Evolutionary conservation across 192 early-diverging fungal genomes (phyloP), one percentile per base, ranked within the genome.

Genomic region (Coemansia sp.): DNA sequence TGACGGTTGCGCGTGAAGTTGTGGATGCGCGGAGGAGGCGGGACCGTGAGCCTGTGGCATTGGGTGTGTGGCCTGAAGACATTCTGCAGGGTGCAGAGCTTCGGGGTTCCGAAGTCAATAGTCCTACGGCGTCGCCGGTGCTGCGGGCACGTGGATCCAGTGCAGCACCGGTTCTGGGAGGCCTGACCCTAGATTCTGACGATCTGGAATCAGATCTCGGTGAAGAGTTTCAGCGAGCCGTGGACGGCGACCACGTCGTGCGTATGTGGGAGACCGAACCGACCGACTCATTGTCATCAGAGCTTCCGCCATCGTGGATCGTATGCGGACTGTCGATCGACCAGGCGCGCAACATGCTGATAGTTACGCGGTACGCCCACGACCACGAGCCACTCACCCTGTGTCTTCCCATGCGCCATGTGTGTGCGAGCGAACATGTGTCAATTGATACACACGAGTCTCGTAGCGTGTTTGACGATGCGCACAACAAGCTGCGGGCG

Each of bases 321-420:
- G 92, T 91, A 0, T 91, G 90, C 39, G 92, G 88, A 0, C 62
- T 98, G 26, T 88, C 91, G 0, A 72, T 94, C 29, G 94, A 98
- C 59, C 53, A 74, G 1, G 67, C 80, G 21, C 72, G 82, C 19
- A 77, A 91, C 47, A 82, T 87, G 4, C 57, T 98, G 54, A 91
- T 91, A 68, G 68, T 96, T 14, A 86, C 87, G 26, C 86, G 91
- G 11, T 74, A 89, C 55, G 68, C 73, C 22, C 74, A 60, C 0
- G 67, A 62, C 21, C 61, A 64, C 2, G 62, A 68, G 3, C 92
- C 93, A 0, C 35, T 91, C 22, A 74, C 90, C 3, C 55, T 94
- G 1, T 83, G 89, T 27, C 68, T 98, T 50, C 94, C 94, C 0
- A 74, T 98, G 62, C 84, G 60, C 79, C 65, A 37, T 17, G 53